Evolutionary conservation across 23 red algal genomes (phyloP), one percentile per base, ranked within the genome.

Genomic region (Gracilaria gracilis): DNA sequence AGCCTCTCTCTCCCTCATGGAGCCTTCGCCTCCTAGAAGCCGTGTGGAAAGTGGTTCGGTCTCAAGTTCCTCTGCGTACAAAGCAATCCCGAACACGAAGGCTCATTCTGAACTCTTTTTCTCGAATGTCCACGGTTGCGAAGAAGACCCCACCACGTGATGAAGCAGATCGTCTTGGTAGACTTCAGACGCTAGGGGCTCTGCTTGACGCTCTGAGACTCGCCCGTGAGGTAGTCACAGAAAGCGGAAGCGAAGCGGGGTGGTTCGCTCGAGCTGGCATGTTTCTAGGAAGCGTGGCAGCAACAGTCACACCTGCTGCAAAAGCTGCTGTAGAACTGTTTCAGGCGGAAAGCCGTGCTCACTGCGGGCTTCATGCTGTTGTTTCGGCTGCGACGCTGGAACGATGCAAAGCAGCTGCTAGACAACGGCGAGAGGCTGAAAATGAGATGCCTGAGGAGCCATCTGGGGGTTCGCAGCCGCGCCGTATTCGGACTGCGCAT

Each of bases 291-390:
- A 50, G 42, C 27, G 89, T 67, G 32, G 89, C 89, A 2, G 79
- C 77, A 11, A 92, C 89, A 11, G 89, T 92, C 9, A 92, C 79
- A 50, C 89, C 89, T 75, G 89, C 89, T 57, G 89, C 89, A 39
- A 92, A 92, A 84, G 89, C 89, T 46, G 89, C 80, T 0, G 89
- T 75, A 47, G 89, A 92, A 79, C 79, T 92, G 34, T 84, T 92
- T 76, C 89, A 92, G 42, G 89, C 89, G 17, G 89, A 92, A 76
- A 83, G 77, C 17, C 59, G 89, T 71, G 89, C 89, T 31, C 89
- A 92, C 47, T 92, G 78, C 27, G 89, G 89, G 16, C 24, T 92
- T 15, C 46, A 57, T 35, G 65, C 79, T 37, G 89, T 92, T 48
- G 67, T 84, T 75, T 44, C 89, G 14, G 54, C 59, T 42, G 29